Evolutionary conservation across 2,329 filamentous ascomycete genomes (phyloP).

Genomic region (Penicillium griseofulvum): DNA sequence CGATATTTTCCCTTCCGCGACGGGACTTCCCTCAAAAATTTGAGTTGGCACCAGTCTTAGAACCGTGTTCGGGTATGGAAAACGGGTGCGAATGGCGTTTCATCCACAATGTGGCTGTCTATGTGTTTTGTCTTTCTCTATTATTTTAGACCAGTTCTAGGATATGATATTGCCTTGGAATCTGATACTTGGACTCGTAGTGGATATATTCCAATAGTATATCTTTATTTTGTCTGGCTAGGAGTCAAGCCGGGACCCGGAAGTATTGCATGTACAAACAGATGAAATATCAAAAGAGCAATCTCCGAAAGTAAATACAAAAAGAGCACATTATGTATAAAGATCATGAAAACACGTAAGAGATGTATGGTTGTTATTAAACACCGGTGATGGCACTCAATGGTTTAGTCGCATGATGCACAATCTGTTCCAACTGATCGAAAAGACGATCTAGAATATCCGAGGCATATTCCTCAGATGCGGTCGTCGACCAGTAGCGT

Average conservation of each 20-base stretch:
- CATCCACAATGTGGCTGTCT: conserved; percentile 29
- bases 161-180: conserved; percentile 29
- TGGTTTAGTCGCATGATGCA: background rate
- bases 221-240: background rate
- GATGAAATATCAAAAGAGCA: background rate
- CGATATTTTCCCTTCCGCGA: conserved; percentile 35
- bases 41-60: conserved; percentile 40
- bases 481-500: background rate
- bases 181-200: conserved; percentile 8
- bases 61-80: conserved; percentile 45
- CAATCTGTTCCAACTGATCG: background rate
- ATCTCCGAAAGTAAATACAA: background rate
- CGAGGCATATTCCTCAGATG: background rate
- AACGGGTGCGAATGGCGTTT: conserved; percentile 46
- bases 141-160: conserved; percentile 32
- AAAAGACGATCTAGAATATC: background rate
- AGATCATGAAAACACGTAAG: background rate
- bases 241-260: too few relatives aligned
- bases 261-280: background rate
- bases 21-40: conserved; percentile 27
- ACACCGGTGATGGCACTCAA: background rate
- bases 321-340: background rate
- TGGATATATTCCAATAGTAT: background rate
- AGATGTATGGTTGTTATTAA: background rate
- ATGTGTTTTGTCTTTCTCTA: conserved; percentile 29